Evolutionary conservation across 805 yeast genomes (phyloP).

Genomic region (Wickerhamiella brachini): DNA sequence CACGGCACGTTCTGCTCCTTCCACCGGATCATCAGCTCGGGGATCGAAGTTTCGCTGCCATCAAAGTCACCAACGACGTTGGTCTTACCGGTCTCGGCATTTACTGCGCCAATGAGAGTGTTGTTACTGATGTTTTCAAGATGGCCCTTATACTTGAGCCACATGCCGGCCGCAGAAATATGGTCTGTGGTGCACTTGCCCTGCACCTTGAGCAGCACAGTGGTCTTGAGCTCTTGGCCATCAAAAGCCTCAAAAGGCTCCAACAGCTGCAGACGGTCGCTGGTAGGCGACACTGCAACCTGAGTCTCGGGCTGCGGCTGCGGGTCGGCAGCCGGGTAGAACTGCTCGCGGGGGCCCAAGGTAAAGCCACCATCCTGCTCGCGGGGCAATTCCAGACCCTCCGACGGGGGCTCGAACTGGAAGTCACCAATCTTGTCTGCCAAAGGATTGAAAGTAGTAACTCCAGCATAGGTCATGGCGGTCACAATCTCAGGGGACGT

Average conservation of each 20-base stretch:
- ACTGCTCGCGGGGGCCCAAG: conserved; percentile 50
- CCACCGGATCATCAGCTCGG: conserved; percentile 96
- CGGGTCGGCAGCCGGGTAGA: conserved; percentile 62
- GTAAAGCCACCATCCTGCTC: conserved; percentile 45
- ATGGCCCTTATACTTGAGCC: conserved; percentile 98
- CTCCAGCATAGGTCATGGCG: conserved; percentile 91
- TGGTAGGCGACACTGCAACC: conserved; percentile 68
- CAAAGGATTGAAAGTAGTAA: conserved; percentile 80
- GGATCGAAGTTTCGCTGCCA: conserved; percentile 65
- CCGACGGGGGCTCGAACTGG: conserved; percentile 61
- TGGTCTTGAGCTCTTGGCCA: conserved; percentile 66
- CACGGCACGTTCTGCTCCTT: conserved; percentile 72
- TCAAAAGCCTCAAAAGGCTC: conserved; percentile 84
- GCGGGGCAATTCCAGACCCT: conserved; percentile 72
- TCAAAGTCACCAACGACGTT: conserved; percentile 80
- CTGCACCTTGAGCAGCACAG: conserved; percentile 76
- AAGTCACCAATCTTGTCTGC: conserved; percentile 77
- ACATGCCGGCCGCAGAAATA: conserved; percentile 96
- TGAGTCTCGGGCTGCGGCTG: conserved; percentile 43
- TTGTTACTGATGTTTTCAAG: conserved; percentile 89
- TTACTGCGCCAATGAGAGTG: conserved; percentile 92
- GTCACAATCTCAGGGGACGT: conserved; percentile 98
- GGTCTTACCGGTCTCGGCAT: conserved; percentile 93
- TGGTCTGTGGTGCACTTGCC: conserved; percentile 99
- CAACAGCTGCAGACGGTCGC: conserved; percentile 80